Conservation (phyloP, 2,329 filamentous ascomycete genomes). For the Aaosphaeria pasadenensis region DNA sequence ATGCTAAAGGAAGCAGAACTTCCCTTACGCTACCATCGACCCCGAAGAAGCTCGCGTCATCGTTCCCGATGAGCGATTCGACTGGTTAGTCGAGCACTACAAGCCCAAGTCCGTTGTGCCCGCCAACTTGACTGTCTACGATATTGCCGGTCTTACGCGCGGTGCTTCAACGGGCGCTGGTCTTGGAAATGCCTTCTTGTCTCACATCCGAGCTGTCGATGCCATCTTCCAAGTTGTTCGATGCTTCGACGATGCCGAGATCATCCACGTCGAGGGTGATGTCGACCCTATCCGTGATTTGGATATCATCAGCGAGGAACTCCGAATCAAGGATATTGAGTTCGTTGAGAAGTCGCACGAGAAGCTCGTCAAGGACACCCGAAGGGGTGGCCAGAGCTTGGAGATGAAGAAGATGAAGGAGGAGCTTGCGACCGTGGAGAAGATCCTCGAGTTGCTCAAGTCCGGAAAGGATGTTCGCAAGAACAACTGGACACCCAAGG, state of each 20-base stretch:
- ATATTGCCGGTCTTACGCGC: constrained; percentile 94
- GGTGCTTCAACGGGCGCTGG: constrained; percentile 96
- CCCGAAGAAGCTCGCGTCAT: constrained; percentile 97
- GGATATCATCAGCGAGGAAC: constrained; percentile 93
- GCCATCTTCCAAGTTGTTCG: constrained; percentile 97
- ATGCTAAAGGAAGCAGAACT: constrained; percentile 63
- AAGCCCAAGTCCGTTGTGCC: constrained; percentile 97
- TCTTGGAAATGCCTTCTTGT: constrained; percentile 96
- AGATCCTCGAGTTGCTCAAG: constrained; percentile 78
- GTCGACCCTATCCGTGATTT: constrained; percentile 93
- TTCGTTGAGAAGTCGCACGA: constrained; percentile 96
- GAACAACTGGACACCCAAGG: constrained; percentile 84
- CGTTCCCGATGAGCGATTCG: constrained; percentile 91
- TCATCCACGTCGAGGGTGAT: constrained; percentile 98
- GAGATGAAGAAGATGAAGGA: constrained; percentile 98
- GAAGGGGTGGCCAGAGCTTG: constrained; percentile 87
- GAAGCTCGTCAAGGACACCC: constrained; percentile 87
- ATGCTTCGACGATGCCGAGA: constrained; percentile 98
- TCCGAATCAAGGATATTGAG: constrained; percentile 97
- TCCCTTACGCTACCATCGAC: constrained; percentile 98
- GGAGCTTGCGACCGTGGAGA: constrained; percentile 90
- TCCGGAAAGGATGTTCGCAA: constrained; percentile 92
- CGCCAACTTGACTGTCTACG: constrained; percentile 96
- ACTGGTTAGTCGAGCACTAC: constrained; percentile 95
- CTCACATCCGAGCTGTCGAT: constrained; percentile 96